Conservation (phyloP, 2,329 filamentous ascomycete species). For the Cladosporium sp. region DNA sequence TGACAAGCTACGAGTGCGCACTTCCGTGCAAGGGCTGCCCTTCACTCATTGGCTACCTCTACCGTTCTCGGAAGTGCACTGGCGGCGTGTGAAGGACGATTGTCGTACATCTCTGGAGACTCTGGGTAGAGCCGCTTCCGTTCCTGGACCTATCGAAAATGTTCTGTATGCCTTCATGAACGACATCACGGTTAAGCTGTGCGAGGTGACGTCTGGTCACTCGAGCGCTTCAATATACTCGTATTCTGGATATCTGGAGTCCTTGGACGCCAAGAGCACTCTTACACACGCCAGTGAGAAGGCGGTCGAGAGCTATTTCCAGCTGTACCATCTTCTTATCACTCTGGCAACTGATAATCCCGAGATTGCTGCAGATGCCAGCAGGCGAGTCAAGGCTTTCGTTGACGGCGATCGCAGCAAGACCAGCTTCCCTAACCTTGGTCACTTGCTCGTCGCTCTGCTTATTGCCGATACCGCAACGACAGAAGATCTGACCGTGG, state of each 20-base stretch:
- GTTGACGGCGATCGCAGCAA: slow-evolving; percentile 18
- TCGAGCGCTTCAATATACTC: not conserved
- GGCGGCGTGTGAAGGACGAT: slow-evolving; percentile 14
- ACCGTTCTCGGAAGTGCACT: slow-evolving; percentile 19
- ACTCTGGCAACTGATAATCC: slow-evolving; percentile 18
- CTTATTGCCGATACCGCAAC: slow-evolving; percentile 18
- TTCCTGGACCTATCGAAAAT: slow-evolving; percentile 14
- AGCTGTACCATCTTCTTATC: slow-evolving; percentile 23
- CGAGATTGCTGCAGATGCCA: slow-evolving; percentile 14
- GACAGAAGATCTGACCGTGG: slow-evolving; percentile 17
- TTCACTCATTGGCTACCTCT: slow-evolving; percentile 22
- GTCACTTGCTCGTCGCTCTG: slow-evolving; percentile 20
- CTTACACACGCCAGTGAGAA: slow-evolving; percentile 21
- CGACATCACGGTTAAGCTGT: slow-evolving; percentile 20
- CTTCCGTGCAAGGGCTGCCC: slow-evolving; percentile 18
- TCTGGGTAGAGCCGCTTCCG: slow-evolving; percentile 4
- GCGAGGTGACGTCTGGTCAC: not conserved
- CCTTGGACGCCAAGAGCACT: slow-evolving; percentile 13
- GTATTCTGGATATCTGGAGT: not conserved
- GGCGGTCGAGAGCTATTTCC: slow-evolving; percentile 23
- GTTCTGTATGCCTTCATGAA: slow-evolving; percentile 23
- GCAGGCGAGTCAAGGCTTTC: slow-evolving; percentile 16
- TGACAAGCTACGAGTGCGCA: slow-evolving; percentile 12
- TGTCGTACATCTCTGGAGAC: slow-evolving; percentile 3
- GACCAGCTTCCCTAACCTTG: slow-evolving; percentile 18